These are phyloP conservation scores for Saccharomyces hybrid DNA, from an alignment of 1,139 yeast species.

Conservation along the genomic window DNA sequence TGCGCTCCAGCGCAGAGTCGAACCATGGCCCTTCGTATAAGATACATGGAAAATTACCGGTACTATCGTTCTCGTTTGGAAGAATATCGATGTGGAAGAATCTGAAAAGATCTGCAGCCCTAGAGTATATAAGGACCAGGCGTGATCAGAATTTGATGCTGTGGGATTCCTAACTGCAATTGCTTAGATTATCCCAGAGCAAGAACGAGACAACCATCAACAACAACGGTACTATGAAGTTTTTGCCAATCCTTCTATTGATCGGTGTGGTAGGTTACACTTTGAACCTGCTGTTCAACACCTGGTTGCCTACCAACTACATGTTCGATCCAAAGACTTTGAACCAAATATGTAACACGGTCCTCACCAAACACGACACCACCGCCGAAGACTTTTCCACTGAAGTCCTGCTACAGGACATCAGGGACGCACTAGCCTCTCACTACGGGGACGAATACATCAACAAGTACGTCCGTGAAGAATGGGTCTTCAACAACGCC, in stretches of 20 bases:
- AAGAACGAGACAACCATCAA: not conserved
- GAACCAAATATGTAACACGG: constrained; percentile 44
- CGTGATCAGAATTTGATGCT: not conserved
- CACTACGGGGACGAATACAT: constrained; percentile 62
- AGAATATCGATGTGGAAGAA: not conserved
- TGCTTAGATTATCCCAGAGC: not conserved
- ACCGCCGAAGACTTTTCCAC: constrained; percentile 14
- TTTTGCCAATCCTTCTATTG: constrained; percentile 17
- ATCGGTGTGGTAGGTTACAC: constrained; percentile 16
- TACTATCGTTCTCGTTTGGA: not conserved
- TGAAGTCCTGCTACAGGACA: constrained; percentile 41
- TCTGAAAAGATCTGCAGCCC: not conserved
- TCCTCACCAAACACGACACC: constrained; percentile 44
- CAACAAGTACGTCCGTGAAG: constrained; percentile 62
- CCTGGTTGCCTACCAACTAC: constrained; percentile 68
- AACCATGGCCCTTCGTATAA: not conserved
- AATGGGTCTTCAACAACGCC: constrained; percentile 95
- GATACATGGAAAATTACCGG: not conserved
- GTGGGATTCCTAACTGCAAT: too few relatives aligned
- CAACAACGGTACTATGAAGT: constrained; percentile 22
- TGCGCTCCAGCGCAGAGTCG: not conserved
- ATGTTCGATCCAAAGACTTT: constrained; percentile 42
- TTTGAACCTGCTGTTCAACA: constrained; percentile 41
- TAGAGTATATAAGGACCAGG: not conserved
- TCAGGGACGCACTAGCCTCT: constrained; percentile 52